These are phyloP conservation scores for Neodidymelliopsis sp. DNA, from an alignment of 2,329 filamentous ascomycete species.

Conservation along the genomic window DNA sequence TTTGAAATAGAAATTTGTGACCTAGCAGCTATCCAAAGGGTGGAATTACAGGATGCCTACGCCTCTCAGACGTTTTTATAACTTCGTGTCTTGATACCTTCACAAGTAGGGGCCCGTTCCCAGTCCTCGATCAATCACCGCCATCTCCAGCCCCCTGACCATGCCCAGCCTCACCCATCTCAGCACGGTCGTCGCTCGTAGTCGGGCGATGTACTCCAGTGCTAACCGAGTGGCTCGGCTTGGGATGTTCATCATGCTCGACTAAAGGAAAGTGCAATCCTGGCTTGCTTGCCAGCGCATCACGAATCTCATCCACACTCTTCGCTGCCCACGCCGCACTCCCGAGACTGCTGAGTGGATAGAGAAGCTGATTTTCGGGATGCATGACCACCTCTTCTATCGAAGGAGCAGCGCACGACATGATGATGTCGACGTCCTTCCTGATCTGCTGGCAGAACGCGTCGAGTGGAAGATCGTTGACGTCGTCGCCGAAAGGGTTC, in stretches of 20 bases:
- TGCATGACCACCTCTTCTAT: constrained; percentile 59
- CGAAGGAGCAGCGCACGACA: constrained; percentile 61
- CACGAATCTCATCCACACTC: constrained; percentile 50
- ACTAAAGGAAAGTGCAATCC: constrained; percentile 23
- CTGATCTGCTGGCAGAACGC: constrained; percentile 77
- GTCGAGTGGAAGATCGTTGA: constrained; percentile 74
- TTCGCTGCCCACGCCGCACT: constrained; percentile 46
- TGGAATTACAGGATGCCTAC: too few relatives aligned
- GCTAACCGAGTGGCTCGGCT: constrained; percentile 6
- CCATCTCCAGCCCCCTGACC: constrained; percentile 9
- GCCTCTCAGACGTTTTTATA: too few relatives aligned
- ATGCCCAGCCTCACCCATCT: constrained; percentile 21
- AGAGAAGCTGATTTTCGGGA: constrained; percentile 61
- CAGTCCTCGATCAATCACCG: background rate
- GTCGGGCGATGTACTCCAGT: constrained; percentile 12
- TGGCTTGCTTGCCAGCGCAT: constrained; percentile 48
- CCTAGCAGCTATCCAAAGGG: too few relatives aligned
- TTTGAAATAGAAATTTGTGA: too few relatives aligned
- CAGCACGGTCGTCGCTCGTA: constrained; percentile 20
- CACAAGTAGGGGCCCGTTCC: too few relatives aligned
- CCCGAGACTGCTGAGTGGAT: constrained; percentile 56
- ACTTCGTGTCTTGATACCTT: too few relatives aligned
- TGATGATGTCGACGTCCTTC: constrained; percentile 76
- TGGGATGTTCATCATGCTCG: constrained; percentile 19
- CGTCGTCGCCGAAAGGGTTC: constrained; percentile 83